A percentile compares a stretch with the other conserved stretches of the same genome.
Conservation (phyloP, 192 early-diverging fungal genomes). For the Backusella liffmaniae region DNA sequence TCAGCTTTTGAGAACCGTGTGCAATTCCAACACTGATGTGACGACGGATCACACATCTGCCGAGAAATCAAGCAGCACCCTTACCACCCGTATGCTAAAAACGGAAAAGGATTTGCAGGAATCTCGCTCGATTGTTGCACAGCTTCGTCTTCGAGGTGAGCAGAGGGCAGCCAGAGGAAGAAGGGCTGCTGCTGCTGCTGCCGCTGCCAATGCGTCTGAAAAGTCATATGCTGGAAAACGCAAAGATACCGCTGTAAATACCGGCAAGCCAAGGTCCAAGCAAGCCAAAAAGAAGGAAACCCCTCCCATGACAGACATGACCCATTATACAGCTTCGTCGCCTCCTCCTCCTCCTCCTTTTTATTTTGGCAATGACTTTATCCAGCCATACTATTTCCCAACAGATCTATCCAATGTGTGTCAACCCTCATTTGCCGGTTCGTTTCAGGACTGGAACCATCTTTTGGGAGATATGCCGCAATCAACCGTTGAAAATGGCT, state of each 20-base stretch:
- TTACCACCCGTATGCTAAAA: constrained; percentile 17
- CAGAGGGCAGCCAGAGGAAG: constrained; percentile 28
- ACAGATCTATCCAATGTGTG: not conserved
- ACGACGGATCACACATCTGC: not conserved
- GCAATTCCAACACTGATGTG: not conserved
- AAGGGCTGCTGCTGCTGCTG: constrained; percentile 20
- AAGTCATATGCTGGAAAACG: not conserved
- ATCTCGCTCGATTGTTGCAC: constrained; percentile 35
- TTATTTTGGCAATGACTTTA: not conserved
- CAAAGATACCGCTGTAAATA: not conserved
- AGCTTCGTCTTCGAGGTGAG: constrained; percentile 34
- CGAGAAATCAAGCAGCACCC: not conserved
- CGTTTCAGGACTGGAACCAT: constrained; percentile 4
- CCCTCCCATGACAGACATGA: not conserved
- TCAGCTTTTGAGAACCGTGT: not conserved
- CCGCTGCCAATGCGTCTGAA: not conserved
- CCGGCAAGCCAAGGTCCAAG: not conserved
- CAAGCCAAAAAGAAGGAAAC: not conserved
- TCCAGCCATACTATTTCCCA: constrained; percentile 4
- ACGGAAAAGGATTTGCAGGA: constrained; percentile 41
- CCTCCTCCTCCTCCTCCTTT: not conserved
- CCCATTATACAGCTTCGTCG: not conserved
- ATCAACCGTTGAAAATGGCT: not conserved
- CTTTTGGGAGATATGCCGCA: constrained; percentile 12
- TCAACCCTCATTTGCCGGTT: not conserved